phyloP scores from a whole-genome alignment of 352 stramenopile species.

The Pythium aristosporum region DNA sequence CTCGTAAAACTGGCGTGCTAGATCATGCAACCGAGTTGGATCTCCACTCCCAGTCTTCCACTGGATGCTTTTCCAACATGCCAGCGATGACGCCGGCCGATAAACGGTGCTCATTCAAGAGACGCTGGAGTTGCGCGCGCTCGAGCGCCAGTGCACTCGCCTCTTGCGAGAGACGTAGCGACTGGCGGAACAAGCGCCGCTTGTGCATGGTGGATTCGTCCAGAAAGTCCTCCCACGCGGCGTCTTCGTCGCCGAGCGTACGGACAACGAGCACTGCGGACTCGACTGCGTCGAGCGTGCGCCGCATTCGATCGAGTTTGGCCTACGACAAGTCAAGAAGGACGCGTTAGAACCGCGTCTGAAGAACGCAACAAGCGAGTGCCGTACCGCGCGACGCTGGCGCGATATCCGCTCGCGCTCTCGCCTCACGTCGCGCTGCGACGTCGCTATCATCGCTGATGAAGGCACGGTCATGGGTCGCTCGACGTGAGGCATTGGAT shows the following conservation, averaged over 20 bases:
- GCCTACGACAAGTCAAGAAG: background rate
- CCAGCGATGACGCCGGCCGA: background rate
- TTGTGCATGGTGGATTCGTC: background rate
- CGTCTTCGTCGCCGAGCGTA: constrained; percentile 2
- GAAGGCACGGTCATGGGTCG: no score
- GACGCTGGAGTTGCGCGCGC: no score
- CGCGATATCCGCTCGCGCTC: no score
- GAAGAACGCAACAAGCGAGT: no score
- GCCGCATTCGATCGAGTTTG: background rate
- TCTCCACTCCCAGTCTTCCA: background rate
- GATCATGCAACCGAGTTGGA: background rate
- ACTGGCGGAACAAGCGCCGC: background rate
- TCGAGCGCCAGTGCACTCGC: no score
- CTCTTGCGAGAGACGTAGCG: background rate
- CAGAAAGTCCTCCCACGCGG: constrained; percentile 3
- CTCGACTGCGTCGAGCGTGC: background rate
- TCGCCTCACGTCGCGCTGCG: no score
- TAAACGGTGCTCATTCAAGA: background rate
- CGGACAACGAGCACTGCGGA: background rate
- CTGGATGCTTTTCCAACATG: background rate
- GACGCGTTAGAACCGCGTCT: no score
- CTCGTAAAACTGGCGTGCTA: background rate
- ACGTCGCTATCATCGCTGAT: no score
- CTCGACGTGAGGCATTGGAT: no score
- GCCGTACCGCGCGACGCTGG: no score